Percentiles rank a stretch among this genome's conserved stretches.
phyloP scores from a whole-genome alignment of 148 eudicot species.

The Nyssa sinensis region DNA sequence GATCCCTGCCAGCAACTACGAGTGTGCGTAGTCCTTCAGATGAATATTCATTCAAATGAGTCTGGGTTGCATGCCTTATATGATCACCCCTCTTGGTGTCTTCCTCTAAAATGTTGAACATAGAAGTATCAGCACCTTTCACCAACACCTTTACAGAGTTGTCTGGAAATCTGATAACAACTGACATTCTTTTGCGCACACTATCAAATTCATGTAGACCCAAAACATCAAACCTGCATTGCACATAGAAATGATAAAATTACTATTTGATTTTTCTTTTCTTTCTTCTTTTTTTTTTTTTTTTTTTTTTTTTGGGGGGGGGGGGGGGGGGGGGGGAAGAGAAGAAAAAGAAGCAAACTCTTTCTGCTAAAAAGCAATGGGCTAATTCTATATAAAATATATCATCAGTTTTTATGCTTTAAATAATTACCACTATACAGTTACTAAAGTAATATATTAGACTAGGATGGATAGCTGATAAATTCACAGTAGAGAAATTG shows the following conservation, averaged over 20 bases:
- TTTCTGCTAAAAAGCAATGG: not conserved
- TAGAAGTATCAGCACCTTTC: constrained; percentile 94
- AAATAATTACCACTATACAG: no score
- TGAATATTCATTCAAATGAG: constrained; percentile 74
- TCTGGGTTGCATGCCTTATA: constrained; percentile 46
- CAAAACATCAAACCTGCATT: constrained; percentile 78
- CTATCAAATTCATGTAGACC: constrained; percentile 99
- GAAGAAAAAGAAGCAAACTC: not conserved
- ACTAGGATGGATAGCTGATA: no score
- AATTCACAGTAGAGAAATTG: no score
- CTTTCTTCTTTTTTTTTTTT: no score
- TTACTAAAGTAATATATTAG: no score
- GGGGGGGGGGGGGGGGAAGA: no score
- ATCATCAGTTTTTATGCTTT: no score
- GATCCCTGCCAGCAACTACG: constrained; percentile 76
- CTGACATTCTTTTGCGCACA: constrained; percentile 96
- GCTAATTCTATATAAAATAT: no score
- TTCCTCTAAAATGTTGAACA: constrained; percentile 59
- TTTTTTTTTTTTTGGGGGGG: no score
- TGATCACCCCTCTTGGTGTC: no score
- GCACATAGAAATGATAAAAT: not conserved
- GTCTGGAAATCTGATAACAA: constrained; percentile 79
- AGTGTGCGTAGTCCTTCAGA: constrained; percentile 86
- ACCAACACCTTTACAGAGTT: constrained; percentile 79
- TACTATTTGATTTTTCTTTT: not conserved